Conservation (phyloP, 139 green algal genomes). For the Chlamydomonas eustigma region DNA sequence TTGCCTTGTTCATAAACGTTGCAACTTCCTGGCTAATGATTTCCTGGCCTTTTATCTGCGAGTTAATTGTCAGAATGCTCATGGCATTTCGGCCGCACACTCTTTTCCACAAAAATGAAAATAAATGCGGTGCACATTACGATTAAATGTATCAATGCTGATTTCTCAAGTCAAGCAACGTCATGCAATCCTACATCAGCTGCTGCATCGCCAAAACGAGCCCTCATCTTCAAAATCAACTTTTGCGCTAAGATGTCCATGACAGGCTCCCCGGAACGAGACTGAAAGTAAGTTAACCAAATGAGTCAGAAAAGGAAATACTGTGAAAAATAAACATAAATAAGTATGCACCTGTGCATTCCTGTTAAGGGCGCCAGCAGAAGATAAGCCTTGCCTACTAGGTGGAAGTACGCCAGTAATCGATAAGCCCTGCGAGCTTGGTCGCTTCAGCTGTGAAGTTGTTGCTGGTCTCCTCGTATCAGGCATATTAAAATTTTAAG, state of each 20-base stretch:
- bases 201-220: constrained; percentile 5
- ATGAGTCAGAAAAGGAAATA: no score
- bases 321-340: no score
- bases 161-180: not conserved
- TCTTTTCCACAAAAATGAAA: no score
- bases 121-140: no score
- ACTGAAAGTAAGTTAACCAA: no score
- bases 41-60: constrained; percentile 30
- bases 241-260: constrained; percentile 13
- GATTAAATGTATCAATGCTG: no score
- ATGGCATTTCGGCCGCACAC: no score
- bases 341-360: no score
- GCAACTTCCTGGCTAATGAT: constrained; percentile 41
- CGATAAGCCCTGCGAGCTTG: not conserved
- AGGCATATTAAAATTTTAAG: not conserved
- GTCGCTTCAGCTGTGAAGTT: not conserved
- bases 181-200: constrained; percentile 7
- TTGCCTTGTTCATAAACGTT: constrained; percentile 20
- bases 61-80: no score
- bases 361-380: not conserved
- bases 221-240: constrained; percentile 16
- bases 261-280: not conserved
- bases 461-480: not conserved
- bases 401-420: not conserved
- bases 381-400: not conserved